phyloP scores from a whole-genome alignment of 2,329 filamentous ascomycete genomes.

The Hypoxylon sp. region DNA sequence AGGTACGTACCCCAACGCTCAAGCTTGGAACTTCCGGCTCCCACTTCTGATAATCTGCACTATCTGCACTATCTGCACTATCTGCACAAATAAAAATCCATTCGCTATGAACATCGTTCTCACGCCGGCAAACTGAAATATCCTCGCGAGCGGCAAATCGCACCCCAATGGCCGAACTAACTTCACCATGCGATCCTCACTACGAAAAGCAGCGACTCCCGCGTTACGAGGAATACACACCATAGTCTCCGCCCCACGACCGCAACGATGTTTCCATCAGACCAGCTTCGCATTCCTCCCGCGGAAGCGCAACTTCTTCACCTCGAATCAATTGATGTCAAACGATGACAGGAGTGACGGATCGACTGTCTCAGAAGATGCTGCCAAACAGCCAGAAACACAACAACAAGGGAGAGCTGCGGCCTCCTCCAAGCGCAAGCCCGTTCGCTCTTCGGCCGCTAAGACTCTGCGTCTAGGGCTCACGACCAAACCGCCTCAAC shows the following conservation, averaged over 20 bases:
- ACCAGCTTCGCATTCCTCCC: constrained; percentile 60
- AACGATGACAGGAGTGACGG: constrained; percentile 51
- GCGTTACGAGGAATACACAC: constrained; percentile 49
- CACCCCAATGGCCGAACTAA: constrained; percentile 46
- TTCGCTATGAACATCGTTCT: constrained; percentile 1
- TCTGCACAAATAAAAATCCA: constrained; percentile 9
- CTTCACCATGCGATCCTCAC: constrained; percentile 48
- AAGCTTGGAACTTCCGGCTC: not conserved
- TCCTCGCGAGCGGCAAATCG: constrained; percentile 9
- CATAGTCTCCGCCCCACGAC: constrained; percentile 49
- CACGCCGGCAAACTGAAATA: constrained; percentile 11
- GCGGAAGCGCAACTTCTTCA: constrained; percentile 74
- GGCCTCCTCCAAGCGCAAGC: constrained; percentile 60
- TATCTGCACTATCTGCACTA: too few relatives aligned
- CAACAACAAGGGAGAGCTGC: constrained; percentile 39
- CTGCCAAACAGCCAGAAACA: constrained; percentile 16
- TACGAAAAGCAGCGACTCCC: constrained; percentile 46
- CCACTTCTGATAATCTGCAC: not conserved
- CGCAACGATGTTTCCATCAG: constrained; percentile 61
- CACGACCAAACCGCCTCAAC: constrained; percentile 76
- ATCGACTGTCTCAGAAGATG: constrained; percentile 12
- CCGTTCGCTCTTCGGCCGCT: constrained; percentile 60
- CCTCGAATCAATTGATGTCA: constrained; percentile 70
- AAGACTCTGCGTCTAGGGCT: constrained; percentile 86
- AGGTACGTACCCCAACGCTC: not conserved